These are phyloP conservation scores for Capronia americana DNA, from an alignment of 2,329 filamentous ascomycete genomes.

Conservation along the genomic window DNA sequence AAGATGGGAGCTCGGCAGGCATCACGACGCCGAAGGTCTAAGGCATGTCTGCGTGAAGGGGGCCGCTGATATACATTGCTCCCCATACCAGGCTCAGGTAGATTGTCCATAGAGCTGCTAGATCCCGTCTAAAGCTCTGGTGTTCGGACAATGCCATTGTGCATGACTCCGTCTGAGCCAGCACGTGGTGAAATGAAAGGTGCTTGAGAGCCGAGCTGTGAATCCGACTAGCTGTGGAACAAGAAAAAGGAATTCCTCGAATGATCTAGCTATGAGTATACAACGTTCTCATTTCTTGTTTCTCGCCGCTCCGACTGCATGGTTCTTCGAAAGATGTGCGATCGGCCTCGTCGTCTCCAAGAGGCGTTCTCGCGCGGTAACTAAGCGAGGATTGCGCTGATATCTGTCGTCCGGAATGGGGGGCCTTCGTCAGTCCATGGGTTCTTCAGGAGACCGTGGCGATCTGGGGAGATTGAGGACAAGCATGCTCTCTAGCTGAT, in stretches of 20 bases:
- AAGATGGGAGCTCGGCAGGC: conserved; percentile 13
- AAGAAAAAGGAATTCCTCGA: not conserved
- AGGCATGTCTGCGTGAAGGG: not conserved
- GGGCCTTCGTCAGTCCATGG: not conserved
- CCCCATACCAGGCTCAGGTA: not conserved
- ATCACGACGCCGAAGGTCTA: too few species aligned
- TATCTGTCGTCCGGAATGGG: not conserved
- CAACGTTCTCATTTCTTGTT: not conserved
- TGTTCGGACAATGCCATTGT: not conserved
- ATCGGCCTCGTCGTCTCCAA: not conserved
- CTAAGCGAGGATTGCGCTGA: not conserved
- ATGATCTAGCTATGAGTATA: not conserved
- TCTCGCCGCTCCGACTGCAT: not conserved
- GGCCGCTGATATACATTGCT: conserved; percentile 2
- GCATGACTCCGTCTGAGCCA: not conserved
- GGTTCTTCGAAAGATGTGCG: not conserved
- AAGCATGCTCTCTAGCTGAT: not conserved
- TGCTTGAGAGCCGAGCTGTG: not conserved
- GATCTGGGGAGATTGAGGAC: not conserved
- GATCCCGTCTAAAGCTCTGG: conserved; percentile 2
- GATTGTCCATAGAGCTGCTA: conserved; percentile 9
- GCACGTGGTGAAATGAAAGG: conserved; percentile 6
- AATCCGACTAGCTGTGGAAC: not conserved
- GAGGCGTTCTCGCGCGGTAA: not conserved
- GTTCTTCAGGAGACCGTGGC: not conserved